Evolutionary conservation across 2,329 filamentous ascomycete genomes (phyloP), one percentile per base, ranked within the genome.

Genomic region (Trichoderma lentiforme): DNA sequence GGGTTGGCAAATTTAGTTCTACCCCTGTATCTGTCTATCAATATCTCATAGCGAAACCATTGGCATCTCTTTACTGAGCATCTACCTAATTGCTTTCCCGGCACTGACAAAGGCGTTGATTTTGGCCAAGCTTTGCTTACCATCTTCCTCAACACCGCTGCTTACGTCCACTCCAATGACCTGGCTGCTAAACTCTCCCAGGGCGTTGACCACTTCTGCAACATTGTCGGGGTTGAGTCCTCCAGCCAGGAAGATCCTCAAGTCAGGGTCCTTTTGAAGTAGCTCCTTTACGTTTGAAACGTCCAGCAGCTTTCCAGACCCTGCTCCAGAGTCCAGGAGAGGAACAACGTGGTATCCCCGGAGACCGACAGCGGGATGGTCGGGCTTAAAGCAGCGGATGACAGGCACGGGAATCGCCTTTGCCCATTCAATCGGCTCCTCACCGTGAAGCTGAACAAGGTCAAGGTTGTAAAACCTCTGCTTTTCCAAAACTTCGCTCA

Each of bases 381-480:
- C 88, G 0, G 94, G 94, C 68, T 90, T 90, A 82, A 98, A 99
- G 64, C 91, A 92, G 75, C 90, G 91, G 74, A 99, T 90, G 6
- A 99, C 95, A 0, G 96, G 96, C 0, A 98, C 94, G 1, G 96
- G 95, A 63, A 99, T 94, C n/a, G 92, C 83, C 60, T 84, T 88
- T 1, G 95, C 91, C 95, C 95, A 99, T 80, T 99, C 96, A 4
- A 98, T 78, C 3, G 96, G 95, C 80, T 99, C 97, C 61, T 91
- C 88, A 9, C 96, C 97, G 79, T 99, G 96, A 2, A 99, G 88
- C 79, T 99, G 96, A 7, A 99, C 93, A 68, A 97, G 84, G 79
- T 99, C 96, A 57, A 99, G 88, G 60, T 87, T 86, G 75, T 97
- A 90, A 14, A 90, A 85, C 74, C 89, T 89, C 76, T 97, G 93